Evolutionary conservation across 129 eudicot species (phyloP), one percentile per base, ranked within the genome.

Genomic region (Artemisia argyi): DNA sequence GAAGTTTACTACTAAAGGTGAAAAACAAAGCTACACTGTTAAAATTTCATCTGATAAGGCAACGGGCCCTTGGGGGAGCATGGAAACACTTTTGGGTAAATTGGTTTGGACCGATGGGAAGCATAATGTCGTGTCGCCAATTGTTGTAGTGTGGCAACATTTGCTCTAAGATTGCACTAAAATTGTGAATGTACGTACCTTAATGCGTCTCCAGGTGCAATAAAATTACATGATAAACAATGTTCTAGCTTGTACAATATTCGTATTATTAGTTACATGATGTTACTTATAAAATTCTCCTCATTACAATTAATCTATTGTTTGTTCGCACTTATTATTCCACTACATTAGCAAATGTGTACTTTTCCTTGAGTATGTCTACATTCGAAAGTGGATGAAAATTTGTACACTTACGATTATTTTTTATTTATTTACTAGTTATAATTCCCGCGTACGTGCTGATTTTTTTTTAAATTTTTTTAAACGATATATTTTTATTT

Each of bases 101-200:
- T 49, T 92, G 73, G 77, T 28, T 11, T 92, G 96, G 98, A 68
- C 76, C 3, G 89, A 86, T 51, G 94, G 85, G 72, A 73, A 72
- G 52, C 91, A 83, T 66, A 69, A 75, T 50, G 95, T 92, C 39
- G 86, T 72, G 68, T 83, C 91, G 15, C 98, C 98, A 24, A 61
- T 92, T 42, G 79, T 81, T 66, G 87, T 92, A 24, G 77, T 83
- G 68, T 83, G 86, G 83, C 73, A 75, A 64, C 75, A 85, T 53
- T 66, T 60, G 61, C 80, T 77, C 20, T 86, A 69, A 56, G 67
- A 30, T 42, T 44, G 14, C 18, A n/a, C 19, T 61, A 32, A 26
- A 20, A 24, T 46, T 11, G 66, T 1, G 56, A 22, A 42, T 69
- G 81, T 69, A 71, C 65, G 46, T 56, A 46, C 71, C 20, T 19